These are phyloP conservation scores for Suillus subalutaceus DNA, from an alignment of 768 basidiomycete species.

Conservation along the genomic window DNA sequence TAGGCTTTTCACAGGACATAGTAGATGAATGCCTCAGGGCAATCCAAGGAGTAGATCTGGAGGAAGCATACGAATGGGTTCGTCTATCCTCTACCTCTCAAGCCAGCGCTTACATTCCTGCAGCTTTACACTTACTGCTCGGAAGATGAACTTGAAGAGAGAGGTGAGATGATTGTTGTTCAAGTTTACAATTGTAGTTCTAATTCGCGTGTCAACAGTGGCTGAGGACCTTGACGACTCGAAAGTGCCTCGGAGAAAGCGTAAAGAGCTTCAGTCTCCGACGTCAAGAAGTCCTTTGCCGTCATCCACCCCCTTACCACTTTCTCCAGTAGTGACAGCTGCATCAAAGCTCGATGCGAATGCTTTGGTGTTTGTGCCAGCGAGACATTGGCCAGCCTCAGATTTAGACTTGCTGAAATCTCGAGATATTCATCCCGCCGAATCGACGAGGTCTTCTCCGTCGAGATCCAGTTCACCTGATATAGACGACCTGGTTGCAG, in stretches of 20 bases:
- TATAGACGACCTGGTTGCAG: conserved; percentile 56
- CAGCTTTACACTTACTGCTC: conserved; percentile 70
- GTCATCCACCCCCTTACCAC: conserved; percentile 8
- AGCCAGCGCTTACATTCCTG: conserved; percentile 12
- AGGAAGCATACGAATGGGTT: conserved; percentile 93
- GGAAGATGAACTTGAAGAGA: conserved; percentile 56
- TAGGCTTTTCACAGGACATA: conserved; percentile 72
- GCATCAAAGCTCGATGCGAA: conserved; percentile 41
- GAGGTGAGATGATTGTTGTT: conserved; percentile 33
- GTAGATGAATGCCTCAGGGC: conserved; percentile 72
- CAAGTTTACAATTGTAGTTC: conserved; percentile 2
- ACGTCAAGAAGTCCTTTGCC: conserved; percentile 6
- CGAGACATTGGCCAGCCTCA: conserved; percentile 13
- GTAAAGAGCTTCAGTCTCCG: conserved; percentile 9
- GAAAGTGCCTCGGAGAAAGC: conserved; percentile 16
- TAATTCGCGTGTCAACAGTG: conserved; percentile 6
- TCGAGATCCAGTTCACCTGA: conserved; percentile 40
- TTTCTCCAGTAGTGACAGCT: conserved; percentile 14
- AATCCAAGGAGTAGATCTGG: conserved; percentile 72
- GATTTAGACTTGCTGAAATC: conserved; percentile 16
- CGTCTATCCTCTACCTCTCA: conserved; percentile 22
- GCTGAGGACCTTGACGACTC: conserved; percentile 14
- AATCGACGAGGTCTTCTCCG: conserved; percentile 24
- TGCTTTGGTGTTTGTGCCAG: conserved; percentile 43
- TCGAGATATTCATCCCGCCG: conserved; percentile 21